phyloP scores from a whole-genome alignment of 2,329 filamentous ascomycete genomes.

The Aspergillus sp. region DNA sequence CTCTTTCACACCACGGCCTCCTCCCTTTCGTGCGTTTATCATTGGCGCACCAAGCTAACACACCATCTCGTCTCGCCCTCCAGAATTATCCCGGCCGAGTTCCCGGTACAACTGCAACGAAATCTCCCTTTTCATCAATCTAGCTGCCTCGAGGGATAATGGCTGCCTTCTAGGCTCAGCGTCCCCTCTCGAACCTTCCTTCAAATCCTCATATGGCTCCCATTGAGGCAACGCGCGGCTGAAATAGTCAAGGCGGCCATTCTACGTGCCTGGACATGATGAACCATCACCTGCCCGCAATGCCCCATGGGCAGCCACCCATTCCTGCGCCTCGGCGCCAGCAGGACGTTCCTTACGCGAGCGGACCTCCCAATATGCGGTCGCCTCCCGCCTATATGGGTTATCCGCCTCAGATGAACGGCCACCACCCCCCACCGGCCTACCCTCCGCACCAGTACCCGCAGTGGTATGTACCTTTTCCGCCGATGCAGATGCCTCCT shows the following conservation, averaged over 20 bases:
- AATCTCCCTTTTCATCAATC: not conserved
- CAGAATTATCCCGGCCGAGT: constrained; percentile 5
- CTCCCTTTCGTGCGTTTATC: not conserved
- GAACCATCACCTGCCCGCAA: constrained; percentile 46
- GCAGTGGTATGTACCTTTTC: constrained; percentile 47
- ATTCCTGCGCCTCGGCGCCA: constrained; percentile 50
- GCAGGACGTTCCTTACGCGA: constrained; percentile 46
- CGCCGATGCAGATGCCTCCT: constrained; percentile 42
- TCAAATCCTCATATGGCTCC: constrained; percentile 39
- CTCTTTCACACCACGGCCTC: constrained; percentile 7
- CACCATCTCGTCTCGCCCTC: constrained; percentile 6
- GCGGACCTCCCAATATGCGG: constrained; percentile 51
- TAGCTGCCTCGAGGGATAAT: constrained; percentile 29
- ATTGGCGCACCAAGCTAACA: constrained; percentile 5
- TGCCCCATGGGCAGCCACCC: constrained; percentile 51
- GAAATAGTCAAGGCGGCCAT: constrained; percentile 34
- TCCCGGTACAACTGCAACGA: not conserved
- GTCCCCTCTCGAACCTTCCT: constrained; percentile 21
- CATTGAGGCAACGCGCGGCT: constrained; percentile 41
- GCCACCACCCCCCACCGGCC: constrained; percentile 44
- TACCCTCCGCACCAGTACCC: constrained; percentile 47
- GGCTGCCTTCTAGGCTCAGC: constrained; percentile 33
- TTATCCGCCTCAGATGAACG: constrained; percentile 58
- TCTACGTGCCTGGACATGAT: constrained; percentile 39
- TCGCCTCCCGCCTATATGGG: constrained; percentile 61